These are phyloP conservation scores for Wallacemonas rigidus DNA, from an alignment of 208 protist genomes.

Conservation along the genomic window DNA sequence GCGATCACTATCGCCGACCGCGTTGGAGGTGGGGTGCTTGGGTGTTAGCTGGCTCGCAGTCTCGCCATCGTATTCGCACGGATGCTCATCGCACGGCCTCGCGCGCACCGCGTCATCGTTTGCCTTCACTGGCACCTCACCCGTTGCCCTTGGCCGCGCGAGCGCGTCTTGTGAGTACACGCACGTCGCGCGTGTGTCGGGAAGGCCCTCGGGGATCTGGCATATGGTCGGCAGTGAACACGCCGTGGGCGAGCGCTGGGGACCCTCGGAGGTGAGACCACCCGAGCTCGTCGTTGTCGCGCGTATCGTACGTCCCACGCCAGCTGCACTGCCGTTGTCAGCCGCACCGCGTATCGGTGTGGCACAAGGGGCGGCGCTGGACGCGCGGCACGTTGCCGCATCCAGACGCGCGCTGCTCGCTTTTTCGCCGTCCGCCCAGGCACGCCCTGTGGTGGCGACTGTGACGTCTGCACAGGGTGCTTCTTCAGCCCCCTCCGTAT, in stretches of 20 bases:
- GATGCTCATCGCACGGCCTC: not conserved
- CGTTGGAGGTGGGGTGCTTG: not conserved
- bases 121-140: no score
- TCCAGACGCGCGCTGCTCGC: no score
- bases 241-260: not conserved
- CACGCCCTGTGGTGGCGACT: no score
- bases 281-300: not conserved
- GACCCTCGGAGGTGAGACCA: conserved; percentile 5
- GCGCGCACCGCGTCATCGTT: no score
- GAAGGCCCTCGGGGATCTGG: not conserved
- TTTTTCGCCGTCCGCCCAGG: no score
- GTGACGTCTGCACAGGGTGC: no score
- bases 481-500: no score
- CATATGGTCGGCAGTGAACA: not conserved
- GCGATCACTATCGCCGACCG: not conserved
- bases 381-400: no score
- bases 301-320: not conserved
- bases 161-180: no score
- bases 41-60: not conserved
- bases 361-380: not conserved
- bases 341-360: not conserved
- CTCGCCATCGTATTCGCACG: not conserved
- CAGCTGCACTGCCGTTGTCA: not conserved
- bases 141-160: no score
- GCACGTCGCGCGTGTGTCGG: not conserved